Evolutionary conservation across 805 yeast species (phyloP).

Genomic region (Saturnispora mendoncae): DNA sequence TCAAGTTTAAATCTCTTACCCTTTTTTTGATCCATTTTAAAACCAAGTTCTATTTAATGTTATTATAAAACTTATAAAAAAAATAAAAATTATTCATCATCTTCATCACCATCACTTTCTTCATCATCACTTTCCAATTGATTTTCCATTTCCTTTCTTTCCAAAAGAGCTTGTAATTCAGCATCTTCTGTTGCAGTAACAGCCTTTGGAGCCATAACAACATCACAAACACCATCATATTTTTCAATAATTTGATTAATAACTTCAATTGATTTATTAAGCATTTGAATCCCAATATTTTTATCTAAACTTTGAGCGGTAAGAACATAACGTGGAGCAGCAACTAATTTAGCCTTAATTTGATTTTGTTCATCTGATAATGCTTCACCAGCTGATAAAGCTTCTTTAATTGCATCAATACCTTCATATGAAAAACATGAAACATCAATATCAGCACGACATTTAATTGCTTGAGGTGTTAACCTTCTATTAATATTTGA

Average conservation of each 20-base stretch:
- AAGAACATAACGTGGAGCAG: constrained; percentile 93
- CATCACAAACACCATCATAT: constrained; percentile 79
- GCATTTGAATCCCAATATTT: constrained; percentile 71
- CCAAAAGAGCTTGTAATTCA: constrained; percentile 91
- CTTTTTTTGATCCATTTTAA: not conserved
- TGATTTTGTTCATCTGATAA: constrained; percentile 77
- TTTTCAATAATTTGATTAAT: constrained; percentile 61
- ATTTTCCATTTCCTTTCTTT: constrained; percentile 84
- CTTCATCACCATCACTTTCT: constrained; percentile 20
- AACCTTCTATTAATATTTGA: constrained; percentile 84
- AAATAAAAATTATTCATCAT: constrained; percentile 9
- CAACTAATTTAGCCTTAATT: constrained; percentile 89
- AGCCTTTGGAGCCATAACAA: constrained; percentile 98
- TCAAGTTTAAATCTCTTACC: not conserved
- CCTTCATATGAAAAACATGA: constrained; percentile 97
- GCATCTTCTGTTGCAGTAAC: constrained; percentile 98
- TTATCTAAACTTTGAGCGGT: constrained; percentile 92
- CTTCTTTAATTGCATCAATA: constrained; percentile 89
- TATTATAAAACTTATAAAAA: no score
- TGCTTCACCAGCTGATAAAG: constrained; percentile 79
- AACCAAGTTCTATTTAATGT: no score
- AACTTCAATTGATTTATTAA: constrained; percentile 71
- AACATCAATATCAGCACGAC: constrained; percentile 97
- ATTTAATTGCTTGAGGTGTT: constrained; percentile 96
- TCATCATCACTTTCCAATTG: constrained; percentile 75